A percentile compares a stretch with the other conserved stretches of the same genome.
Conservation (phyloP, 306 rosid genomes). For the Rosa persica region DNA sequence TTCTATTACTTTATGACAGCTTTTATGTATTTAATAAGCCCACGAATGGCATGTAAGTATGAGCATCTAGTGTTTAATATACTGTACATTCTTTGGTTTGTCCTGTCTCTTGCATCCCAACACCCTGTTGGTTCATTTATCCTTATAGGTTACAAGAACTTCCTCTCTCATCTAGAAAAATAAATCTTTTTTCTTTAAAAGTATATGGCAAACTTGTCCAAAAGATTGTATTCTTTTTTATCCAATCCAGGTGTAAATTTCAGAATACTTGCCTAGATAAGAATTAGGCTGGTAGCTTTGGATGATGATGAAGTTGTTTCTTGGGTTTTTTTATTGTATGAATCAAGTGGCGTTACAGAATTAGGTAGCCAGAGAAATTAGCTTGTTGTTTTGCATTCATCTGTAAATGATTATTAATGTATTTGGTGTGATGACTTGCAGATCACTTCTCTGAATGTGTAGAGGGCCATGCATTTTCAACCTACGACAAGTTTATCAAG, state of each 20-base stretch:
- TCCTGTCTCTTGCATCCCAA: neutral
- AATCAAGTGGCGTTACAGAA: conserved; percentile 4
- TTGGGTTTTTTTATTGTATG: neutral
- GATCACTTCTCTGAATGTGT: conserved; percentile 98
- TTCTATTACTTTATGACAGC: conserved; percentile 79
- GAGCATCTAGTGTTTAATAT: conserved; percentile 16
- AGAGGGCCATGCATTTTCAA: conserved; percentile 85
- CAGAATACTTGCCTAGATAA: neutral
- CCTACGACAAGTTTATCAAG: conserved; percentile 88
- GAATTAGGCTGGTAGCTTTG: neutral
- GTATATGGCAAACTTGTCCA: neutral
- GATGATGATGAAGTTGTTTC: neutral
- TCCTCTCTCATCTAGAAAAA: neutral
- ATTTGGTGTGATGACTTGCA: conserved; percentile 48
- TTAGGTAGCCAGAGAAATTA: conserved; percentile 7
- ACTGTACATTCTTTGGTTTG: conserved; percentile 12
- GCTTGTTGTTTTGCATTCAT: conserved; percentile 19
- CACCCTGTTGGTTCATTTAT: conserved; percentile 15
- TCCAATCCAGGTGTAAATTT: neutral
- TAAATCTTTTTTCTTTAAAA: neutral
- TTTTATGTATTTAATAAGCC: conserved; percentile 78
- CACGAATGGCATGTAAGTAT: conserved; percentile 98
- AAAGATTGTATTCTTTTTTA: neutral
- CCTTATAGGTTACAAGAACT: conserved; percentile 4
- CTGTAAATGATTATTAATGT: conserved; percentile 21